Base-by-base conservation (phyloP, 2,329 filamentous ascomycete species). In the Alternaria sp. region DNA sequence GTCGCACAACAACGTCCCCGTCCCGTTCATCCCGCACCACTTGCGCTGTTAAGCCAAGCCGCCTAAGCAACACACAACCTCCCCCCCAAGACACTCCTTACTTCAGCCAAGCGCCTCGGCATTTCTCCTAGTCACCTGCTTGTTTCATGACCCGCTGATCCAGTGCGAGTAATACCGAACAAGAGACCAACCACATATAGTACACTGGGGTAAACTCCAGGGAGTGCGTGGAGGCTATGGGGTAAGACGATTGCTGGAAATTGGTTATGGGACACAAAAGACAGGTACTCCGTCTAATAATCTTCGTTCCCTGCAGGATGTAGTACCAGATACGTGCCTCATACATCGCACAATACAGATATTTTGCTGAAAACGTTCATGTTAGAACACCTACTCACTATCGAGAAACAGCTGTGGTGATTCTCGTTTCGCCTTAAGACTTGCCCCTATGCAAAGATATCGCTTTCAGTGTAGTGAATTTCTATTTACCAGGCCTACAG, bases 31-130 rank as follows among this genome's bases (percentile, higher is more conserved):
- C 45, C 20, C 12, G 23, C 46, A 25, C 15, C 14, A 12, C 2
- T 2, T 28, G 26, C 26, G 26, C 26, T 28, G 26, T 18, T 1
- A 15, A 43, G 57, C 51, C 57, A 62, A 65, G 58, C 41, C 60
- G 50, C 55, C 55, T 41, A 63, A 63, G 60, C 55, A 41, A 63
- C 18, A 61, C 63, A 55, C 56, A 60, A 53, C 53, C 37, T 57
- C 28, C 28, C 21, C 12, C 43, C 30, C 44, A 33, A 41, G 43
- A 58, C 43, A 57, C 23, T 43, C 26, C 25, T 14, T 30, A 18
- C 58, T 45, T 43, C 60, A 58, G 64, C 64, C 64, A 66, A 66
- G 55, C n/a, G n/a, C 8, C 60, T 37, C 20, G 47, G 57, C 47
- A 37, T 26, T 18, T 20, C 45, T 20, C 18, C 45, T 20, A 41